Percentiles rank a stretch among this genome's conserved stretches.
Evolutionary conservation across 345 rosid genomes (phyloP).

Genomic region (Aquilaria malaccensis): DNA sequence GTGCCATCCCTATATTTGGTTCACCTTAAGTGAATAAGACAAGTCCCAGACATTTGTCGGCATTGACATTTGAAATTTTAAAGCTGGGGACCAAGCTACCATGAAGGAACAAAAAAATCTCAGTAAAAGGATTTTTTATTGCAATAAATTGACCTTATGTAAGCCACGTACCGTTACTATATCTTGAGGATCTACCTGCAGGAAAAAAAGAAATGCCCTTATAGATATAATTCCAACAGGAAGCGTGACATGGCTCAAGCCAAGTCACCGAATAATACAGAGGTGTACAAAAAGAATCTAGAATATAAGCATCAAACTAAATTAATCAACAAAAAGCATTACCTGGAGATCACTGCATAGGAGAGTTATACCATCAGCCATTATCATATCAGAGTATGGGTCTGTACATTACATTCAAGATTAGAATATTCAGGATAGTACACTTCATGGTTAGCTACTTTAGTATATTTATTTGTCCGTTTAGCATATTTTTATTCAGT

Average conservation of each 20-base stretch:
- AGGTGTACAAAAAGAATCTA: neutral
- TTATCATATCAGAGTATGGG: conserved; percentile 54
- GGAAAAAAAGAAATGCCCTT: conserved; percentile 14
- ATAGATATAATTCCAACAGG: no score
- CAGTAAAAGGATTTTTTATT: no score
- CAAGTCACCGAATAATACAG: neutral
- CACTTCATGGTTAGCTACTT: no score
- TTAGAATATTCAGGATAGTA: neutral
- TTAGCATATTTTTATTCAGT: no score
- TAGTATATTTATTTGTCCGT: no score
- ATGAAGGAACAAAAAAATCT: no score
- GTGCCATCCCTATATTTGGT: no score
- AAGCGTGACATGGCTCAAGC: neutral
- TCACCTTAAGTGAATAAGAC: no score
- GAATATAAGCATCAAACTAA: neutral
- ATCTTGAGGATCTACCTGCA: conserved; percentile 98
- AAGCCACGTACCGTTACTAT: conserved; percentile 73
- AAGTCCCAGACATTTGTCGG: no score
- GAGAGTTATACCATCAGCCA: conserved; percentile 64
- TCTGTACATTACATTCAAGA: conserved; percentile 33
- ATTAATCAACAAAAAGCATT: conserved; percentile 2
- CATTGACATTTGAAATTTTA: no score
- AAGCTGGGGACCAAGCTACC: no score
- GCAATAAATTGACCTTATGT: no score
- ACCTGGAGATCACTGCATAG: conserved; percentile 85